Evolutionary conservation across 75 land plant species (phyloP), one percentile per base, ranked within the genome.

Genomic region (Pinus tabuliformis): DNA sequence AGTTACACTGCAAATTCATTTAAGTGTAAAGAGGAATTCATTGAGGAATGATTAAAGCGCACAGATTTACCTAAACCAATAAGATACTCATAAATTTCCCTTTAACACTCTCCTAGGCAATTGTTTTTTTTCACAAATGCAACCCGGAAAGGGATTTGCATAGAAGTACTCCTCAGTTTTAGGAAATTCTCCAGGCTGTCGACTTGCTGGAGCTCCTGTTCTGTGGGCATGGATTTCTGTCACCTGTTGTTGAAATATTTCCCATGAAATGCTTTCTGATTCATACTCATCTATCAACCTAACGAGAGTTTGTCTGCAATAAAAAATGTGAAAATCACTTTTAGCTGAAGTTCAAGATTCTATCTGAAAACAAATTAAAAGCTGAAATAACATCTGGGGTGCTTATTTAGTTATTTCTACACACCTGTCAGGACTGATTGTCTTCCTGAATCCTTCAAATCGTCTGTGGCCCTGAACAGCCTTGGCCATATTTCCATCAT

Each of bases 61-160:
- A 45, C 52, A 45, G 8, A 45, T 45, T 45, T 45, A 45, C 52
- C 52, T 45, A 45, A 7, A 45, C 52, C 52, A 45, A 26, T 8
- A 45, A 45, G 52, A 45, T 45, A 45, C 52, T 45, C 52, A 45
- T 45, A 8, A 45, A 45, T 45, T 6, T 45, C 52, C 52, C 8
- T 7, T 45, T 45, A 45, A 45, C 52, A 45, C 52, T 8, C 9
- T 45, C 52, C 52, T 45, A 8, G 52, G 9, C 8, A 45, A 45
- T 45, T 45, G 52, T 8, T 45, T 45, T 71, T 71, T 74, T 17
- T 81, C 59, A 56, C 95, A 93, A 21, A 93, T 76, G 78, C 95
- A 93, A 17, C 95, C 95, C 11, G 95, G 95, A 74, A 76, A 81
- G 39, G 95, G 95, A 75, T 93, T 93, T 62, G 93, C 88, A 76